A percentile compares a stretch with the other conserved stretches of the same genome.
Conservation (phyloP, 192 early-diverging fungal genomes). For the Umbelopsis vinacea region DNA sequence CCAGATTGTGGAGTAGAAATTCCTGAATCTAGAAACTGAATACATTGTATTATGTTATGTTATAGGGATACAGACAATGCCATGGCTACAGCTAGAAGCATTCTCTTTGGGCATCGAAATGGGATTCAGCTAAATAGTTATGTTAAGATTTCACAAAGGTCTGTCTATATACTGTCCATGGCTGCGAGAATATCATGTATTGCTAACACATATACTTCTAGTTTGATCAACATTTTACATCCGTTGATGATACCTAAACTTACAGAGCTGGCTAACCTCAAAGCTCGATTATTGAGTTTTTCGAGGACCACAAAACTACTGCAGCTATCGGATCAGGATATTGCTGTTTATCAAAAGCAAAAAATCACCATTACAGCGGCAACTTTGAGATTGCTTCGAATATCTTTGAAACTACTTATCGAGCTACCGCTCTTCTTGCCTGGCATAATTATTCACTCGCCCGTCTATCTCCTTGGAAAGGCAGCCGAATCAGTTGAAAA, state of each 20-base stretch:
- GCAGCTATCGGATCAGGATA: conserved; percentile 39
- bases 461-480: conserved; percentile 45
- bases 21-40: not conserved
- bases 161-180: not conserved
- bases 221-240: conserved; percentile 35
- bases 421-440: conserved; percentile 52
- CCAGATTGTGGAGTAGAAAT: not conserved
- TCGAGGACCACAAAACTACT: conserved; percentile 33
- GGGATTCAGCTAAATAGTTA: conserved; percentile 44
- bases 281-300: conserved; percentile 35
- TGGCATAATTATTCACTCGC: conserved; percentile 48
- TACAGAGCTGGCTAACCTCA: conserved; percentile 9
- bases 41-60: conserved; percentile 4
- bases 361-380: conserved; percentile 37
- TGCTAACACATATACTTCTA: not conserved
- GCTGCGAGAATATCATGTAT: not conserved
- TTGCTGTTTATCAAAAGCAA: conserved; percentile 43
- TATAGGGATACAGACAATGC: conserved; percentile 48
- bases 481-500: conserved; percentile 40
- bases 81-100: conserved; percentile 36
- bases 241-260: conserved; percentile 12
- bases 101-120: conserved; percentile 46
- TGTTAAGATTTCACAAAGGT: conserved; percentile 53
- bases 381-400: conserved; percentile 29
- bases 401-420: conserved; percentile 28